Evolutionary conservation across 495 filamentous ascomycete genomes (phyloP).

Genomic region (Bacidia rubella): DNA sequence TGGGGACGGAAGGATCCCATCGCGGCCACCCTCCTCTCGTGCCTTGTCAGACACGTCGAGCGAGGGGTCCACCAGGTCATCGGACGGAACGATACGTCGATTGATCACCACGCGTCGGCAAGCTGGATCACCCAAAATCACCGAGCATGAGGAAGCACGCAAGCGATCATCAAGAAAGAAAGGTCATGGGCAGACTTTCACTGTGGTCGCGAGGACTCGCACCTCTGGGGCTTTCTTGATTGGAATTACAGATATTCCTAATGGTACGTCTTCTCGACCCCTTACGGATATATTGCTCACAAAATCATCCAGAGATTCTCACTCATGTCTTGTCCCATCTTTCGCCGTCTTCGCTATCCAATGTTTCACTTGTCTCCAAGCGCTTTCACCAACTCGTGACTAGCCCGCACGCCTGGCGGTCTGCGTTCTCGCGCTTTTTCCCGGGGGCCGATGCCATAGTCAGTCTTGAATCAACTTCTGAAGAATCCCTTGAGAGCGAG

Average conservation of each 20-base stretch:
- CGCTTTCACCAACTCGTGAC: conserved; percentile 74
- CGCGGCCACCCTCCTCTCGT: conserved; percentile 16
- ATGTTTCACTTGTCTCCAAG: conserved; percentile 68
- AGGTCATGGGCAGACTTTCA: conserved; percentile 40
- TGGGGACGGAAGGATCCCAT: conserved; percentile 13
- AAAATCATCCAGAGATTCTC: conserved; percentile 54
- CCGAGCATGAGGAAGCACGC: conserved; percentile 57
- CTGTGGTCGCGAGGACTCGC: conserved; percentile 41
- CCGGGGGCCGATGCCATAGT: conserved; percentile 48
- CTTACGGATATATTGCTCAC: conserved; percentile 17
- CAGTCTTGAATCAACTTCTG: conserved; percentile 15
- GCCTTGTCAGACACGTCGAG: conserved; percentile 13
- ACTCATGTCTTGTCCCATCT: conserved; percentile 87
- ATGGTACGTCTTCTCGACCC: conserved; percentile 44
- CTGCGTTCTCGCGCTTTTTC: conserved; percentile 80
- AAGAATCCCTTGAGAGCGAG: conserved; percentile 28
- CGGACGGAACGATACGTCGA: conserved; percentile 17
- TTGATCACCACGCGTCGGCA: conserved; percentile 23
- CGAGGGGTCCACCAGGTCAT: conserved; percentile 26
- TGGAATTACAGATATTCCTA: conserved; percentile 55
- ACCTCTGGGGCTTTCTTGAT: conserved; percentile 33
- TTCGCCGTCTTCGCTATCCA: conserved; percentile 60
- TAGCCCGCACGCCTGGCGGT: conserved; percentile 79
- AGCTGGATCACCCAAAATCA: conserved; percentile 41
- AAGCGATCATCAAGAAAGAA: conserved; percentile 31